These are phyloP conservation scores for Hypoxylon intermedium DNA, from an alignment of 495 filamentous ascomycete genomes.

Conservation along the genomic window DNA sequence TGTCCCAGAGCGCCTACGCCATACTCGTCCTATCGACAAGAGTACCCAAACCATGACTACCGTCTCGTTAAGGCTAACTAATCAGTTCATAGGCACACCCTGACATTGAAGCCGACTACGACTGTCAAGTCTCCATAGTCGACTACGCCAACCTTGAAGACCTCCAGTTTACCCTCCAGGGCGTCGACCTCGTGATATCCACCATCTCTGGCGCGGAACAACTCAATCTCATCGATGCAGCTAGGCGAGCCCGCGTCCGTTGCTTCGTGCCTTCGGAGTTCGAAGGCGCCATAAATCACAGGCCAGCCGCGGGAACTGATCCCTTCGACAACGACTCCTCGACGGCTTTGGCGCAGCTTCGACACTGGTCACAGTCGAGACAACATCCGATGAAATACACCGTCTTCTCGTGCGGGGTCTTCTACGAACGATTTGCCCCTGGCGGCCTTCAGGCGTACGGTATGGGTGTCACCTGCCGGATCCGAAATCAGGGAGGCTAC, in stretches of 20 bases:
- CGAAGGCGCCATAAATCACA: slow-evolving; percentile 63
- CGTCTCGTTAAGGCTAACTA: slow-evolving; percentile 39
- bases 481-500: slow-evolving; percentile 66
- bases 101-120: slow-evolving; percentile 53
- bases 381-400: slow-evolving; percentile 65
- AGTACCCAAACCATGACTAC: slow-evolving; percentile 46
- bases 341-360: slow-evolving; percentile 62
- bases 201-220: slow-evolving; percentile 71
- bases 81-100: slow-evolving; percentile 45
- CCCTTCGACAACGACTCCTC: slow-evolving; percentile 59
- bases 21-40: slow-evolving; percentile 71
- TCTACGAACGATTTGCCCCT: slow-evolving; percentile 76
- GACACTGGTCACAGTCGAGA: slow-evolving; percentile 53
- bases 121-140: slow-evolving; percentile 67
- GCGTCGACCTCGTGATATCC: slow-evolving; percentile 77
- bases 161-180: slow-evolving; percentile 67
- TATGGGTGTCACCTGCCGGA: slow-evolving; percentile 58
- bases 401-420: slow-evolving; percentile 74
- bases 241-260: slow-evolving; percentile 66
- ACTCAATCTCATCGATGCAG: slow-evolving; percentile 75
- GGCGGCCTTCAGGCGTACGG: slow-evolving; percentile 63
- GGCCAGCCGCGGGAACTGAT: slow-evolving; percentile 56
- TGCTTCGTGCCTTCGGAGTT: slow-evolving; percentile 80
- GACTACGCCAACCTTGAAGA: slow-evolving; percentile 64
- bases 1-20: slow-evolving; percentile 67